Base-by-base conservation (phyloP, 1,139 yeast species). In the Yamadazyma oceani region DNA sequence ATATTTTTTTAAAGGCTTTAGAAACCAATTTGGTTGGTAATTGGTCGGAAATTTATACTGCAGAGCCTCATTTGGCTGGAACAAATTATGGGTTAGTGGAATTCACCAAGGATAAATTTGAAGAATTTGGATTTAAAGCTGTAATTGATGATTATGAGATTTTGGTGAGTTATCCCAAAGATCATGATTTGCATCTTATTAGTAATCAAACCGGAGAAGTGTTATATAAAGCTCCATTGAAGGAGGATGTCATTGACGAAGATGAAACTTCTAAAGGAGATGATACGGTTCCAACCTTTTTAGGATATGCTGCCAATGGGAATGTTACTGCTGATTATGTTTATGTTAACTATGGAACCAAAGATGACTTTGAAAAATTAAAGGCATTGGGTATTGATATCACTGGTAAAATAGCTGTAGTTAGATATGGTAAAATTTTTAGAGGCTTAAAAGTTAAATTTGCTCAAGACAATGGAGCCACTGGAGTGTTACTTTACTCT, bases 21-120 rank as follows among this genome's bases (percentile, higher is more conserved):
- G 60, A 66, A 26, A 59, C 67, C n/a, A 79, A 79, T 49, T 54
- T 60, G 21, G 82, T 83, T 2, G 62, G 69, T 0, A 62, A 75
- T 36, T 78, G 84, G 84, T 64, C 76, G 2, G 50, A 68, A 40
- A 65, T 59, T 24, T 84, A 81, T 51, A 79, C 88, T 4, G 53
- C 70, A 11, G 77, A 73, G 36, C 76, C 85, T 2, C 95, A 85
- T 55, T 64, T 85, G 42, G 88, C 92, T 1, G 95, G 95, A 8
- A 75, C 82, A 27, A 82, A 81, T 52, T 61, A 65, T 38, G 78
- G 66, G 10, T 64, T 84, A 43, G 92, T 80, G 13, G 68, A 83
- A 36, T 86, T 83, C 75, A 84, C 94, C 7, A 64, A 66, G 30
- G 62, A 64, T 5, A 79, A 80, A 54, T 82, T 82, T 50, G 71